Conservation (phyloP, 257 asterid species). For the Cruciata laevipes region DNA sequence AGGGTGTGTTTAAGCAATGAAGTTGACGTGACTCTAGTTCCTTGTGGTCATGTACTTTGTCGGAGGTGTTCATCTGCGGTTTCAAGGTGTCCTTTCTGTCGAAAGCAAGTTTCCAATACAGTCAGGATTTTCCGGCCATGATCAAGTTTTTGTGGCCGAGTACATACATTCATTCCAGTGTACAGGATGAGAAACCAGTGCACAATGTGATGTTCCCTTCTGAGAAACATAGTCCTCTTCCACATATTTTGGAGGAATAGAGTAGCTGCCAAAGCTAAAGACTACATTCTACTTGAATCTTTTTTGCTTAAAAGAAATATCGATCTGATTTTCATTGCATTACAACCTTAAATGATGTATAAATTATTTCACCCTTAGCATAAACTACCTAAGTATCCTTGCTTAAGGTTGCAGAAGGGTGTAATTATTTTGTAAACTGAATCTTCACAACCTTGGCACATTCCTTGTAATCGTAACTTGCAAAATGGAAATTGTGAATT, state of each 20-base stretch:
- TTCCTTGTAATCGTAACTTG: too few relatives aligned
- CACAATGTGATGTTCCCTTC: not conserved
- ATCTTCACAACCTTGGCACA: too few relatives aligned
- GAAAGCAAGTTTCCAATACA: constrained; percentile 66
- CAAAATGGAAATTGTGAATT: too few relatives aligned
- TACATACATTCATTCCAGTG: not conserved
- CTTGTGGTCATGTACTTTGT: constrained; percentile 91
- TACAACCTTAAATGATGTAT: too few relatives aligned
- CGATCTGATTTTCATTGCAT: too few relatives aligned
- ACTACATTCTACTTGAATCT: too few relatives aligned
- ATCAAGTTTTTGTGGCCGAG: constrained; percentile 7
- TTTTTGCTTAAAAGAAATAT: too few relatives aligned
- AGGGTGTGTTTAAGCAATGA: constrained; percentile 81
- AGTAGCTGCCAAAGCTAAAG: too few relatives aligned
- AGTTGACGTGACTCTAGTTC: constrained; percentile 69
- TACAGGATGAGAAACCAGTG: not conserved
- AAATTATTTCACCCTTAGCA: too few relatives aligned
- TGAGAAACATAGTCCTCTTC: not conserved
- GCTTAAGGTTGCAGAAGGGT: too few relatives aligned
- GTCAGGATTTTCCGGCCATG: constrained; percentile 80
- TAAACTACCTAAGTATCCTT: too few relatives aligned
- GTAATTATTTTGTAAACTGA: too few relatives aligned
- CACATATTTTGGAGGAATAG: not conserved
- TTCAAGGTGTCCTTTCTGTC: constrained; percentile 93
- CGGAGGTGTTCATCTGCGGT: constrained; percentile 88